Conservation (phyloP, 1,284 basidiomycete genomes). For the Boletellus sp. region DNA sequence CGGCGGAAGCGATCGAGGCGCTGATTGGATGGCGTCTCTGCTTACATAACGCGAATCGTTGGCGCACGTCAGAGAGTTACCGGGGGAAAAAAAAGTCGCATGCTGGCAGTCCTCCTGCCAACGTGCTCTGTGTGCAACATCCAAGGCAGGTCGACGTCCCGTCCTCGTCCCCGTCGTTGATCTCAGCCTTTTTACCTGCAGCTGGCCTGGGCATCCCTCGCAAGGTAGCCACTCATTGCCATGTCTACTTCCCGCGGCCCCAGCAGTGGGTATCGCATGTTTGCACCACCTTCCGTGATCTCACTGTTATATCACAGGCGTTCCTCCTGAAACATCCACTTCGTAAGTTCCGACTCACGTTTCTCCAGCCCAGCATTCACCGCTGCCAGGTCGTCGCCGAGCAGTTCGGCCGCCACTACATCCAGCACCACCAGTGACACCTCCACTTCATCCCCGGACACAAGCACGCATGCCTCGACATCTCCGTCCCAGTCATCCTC, state of each 20-base stretch:
- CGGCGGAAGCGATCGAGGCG: conserved; percentile 17
- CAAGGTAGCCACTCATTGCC: conserved; percentile 3
- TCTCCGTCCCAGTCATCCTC: conserved; percentile 14
- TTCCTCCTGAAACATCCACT: no score
- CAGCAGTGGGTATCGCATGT: no score
- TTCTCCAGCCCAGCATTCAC: neutral
- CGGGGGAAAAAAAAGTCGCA: conserved; percentile 13
- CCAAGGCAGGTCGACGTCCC: neutral
- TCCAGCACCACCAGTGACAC: neutral
- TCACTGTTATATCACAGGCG: no score
- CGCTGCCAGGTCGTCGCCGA: neutral
- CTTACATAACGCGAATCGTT: conserved; percentile 18
- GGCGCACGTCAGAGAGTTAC: neutral
- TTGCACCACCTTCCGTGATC: no score
- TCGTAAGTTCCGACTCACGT: conserved; percentile 2
- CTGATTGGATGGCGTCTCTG: neutral
- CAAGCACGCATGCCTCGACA: conserved; percentile 12
- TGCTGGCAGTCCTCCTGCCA: conserved; percentile 4
- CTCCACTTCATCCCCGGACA: conserved; percentile 2
- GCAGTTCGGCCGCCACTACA: neutral
- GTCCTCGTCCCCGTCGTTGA: neutral
- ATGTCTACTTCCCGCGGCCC: conserved; percentile 17
- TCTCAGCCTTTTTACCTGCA: neutral
- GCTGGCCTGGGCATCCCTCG: conserved; percentile 2
- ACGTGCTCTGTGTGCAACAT: conserved; percentile 7